phyloP scores from a whole-genome alignment of 1,284 basidiomycete genomes.

The Rhodotorula sp. region DNA sequence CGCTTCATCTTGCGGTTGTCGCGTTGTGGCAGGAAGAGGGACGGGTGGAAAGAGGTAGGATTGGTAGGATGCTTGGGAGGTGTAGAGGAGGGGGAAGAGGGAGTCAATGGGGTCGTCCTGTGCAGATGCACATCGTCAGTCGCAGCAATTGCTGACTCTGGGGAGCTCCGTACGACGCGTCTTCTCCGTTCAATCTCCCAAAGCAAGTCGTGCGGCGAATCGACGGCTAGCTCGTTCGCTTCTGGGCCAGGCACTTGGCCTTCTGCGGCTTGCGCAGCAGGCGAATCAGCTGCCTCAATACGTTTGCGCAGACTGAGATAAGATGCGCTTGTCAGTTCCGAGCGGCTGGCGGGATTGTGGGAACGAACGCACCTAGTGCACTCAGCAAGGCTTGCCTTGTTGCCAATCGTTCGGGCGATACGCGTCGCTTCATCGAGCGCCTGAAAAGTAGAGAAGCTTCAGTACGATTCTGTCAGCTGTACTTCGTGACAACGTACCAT shows the following conservation, averaged over 20 bases:
- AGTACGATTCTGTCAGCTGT: neutral
- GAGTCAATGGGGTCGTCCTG: neutral
- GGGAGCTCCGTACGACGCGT: neutral
- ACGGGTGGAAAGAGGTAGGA: neutral
- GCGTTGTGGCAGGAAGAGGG: neutral
- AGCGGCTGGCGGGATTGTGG: neutral
- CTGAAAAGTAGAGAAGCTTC: neutral
- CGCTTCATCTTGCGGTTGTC: neutral
- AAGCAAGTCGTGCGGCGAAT: constrained; percentile 12
- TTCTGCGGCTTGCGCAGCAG: neutral
- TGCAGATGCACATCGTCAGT: too few relatives aligned
- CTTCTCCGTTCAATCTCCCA: neutral
- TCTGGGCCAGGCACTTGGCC: too few relatives aligned
- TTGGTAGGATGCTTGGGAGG: neutral
- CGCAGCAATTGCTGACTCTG: too few relatives aligned
- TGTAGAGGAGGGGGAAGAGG: constrained; percentile 15
- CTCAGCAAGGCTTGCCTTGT: constrained; percentile 7
- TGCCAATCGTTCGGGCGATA: constrained; percentile 20
- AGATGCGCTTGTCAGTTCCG: too few relatives aligned
- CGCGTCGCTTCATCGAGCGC: constrained; percentile 18
- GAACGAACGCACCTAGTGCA: constrained; percentile 10
- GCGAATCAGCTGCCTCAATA: neutral
- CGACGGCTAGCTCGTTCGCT: neutral
- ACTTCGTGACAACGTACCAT: neutral
- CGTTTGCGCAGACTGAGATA: constrained; percentile 4